A percentile compares a stretch with the other conserved stretches of the same genome.
Conservation (phyloP, 352 stramenopile genomes). For the Globisporangium emineosum region DNA sequence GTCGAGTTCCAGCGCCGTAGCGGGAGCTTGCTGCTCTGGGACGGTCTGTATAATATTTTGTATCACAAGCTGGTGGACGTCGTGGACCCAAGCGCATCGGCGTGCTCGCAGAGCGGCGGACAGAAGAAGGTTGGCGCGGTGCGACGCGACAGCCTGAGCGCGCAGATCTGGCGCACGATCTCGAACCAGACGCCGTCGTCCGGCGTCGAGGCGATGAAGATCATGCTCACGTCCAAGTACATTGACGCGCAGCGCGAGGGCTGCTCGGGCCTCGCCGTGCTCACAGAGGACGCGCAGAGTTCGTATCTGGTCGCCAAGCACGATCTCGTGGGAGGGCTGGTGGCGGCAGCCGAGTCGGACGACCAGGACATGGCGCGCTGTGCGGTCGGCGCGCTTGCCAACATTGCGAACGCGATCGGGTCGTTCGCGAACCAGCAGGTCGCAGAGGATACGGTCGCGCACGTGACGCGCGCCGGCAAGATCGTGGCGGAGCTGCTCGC, state of each 20-base stretch:
- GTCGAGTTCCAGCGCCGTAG: slow-evolving; percentile 77
- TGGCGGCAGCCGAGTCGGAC: slow-evolving; percentile 38
- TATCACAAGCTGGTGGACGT: slow-evolving; percentile 52
- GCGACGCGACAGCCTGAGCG: slow-evolving; percentile 47
- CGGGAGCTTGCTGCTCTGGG: slow-evolving; percentile 75
- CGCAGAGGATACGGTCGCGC: slow-evolving; percentile 27
- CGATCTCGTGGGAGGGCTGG: slow-evolving; percentile 51
- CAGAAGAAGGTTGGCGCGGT: slow-evolving; percentile 54
- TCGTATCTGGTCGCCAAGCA: slow-evolving; percentile 52
- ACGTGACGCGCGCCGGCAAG: slow-evolving; percentile 46
- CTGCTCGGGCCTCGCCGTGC: slow-evolving; percentile 62
- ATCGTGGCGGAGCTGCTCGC: slow-evolving; percentile 45
- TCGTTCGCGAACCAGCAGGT: slow-evolving; percentile 47
- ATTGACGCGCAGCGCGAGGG: slow-evolving; percentile 72
- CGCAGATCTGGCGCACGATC: slow-evolving; percentile 60
- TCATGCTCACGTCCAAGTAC: slow-evolving; percentile 78
- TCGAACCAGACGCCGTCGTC: slow-evolving; percentile 53
- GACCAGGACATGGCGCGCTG: slow-evolving; percentile 71
- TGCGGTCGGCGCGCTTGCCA: slow-evolving; percentile 60
- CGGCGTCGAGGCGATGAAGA: slow-evolving; percentile 80
- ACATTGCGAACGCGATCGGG: slow-evolving; percentile 54
- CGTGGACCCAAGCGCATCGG: slow-evolving; percentile 42
- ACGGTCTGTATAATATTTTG: slow-evolving; percentile 74
- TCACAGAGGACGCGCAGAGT: slow-evolving; percentile 66
- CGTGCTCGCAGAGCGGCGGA: slow-evolving; percentile 63